phyloP scores from a whole-genome alignment of 148 eudicot genomes.

The Dysphania ambrosioides region DNA sequence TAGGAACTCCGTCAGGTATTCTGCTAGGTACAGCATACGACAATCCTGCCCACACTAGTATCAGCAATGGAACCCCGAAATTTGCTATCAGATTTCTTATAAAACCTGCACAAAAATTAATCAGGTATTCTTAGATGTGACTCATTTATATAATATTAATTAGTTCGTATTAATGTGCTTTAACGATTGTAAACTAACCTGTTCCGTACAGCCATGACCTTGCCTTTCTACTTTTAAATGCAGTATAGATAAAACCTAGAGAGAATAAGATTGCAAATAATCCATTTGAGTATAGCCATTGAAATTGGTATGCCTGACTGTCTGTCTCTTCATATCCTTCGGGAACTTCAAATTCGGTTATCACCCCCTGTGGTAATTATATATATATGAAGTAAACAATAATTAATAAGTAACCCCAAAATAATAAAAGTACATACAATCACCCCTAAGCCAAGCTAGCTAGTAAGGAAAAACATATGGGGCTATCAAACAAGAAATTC shows the following conservation, averaged over 20 bases:
- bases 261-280: slow-evolving; percentile 38
- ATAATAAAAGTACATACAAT: no score
- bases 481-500: no score
- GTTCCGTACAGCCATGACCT: slow-evolving; percentile 60
- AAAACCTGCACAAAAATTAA: slow-evolving; percentile 39
- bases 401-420: no score
- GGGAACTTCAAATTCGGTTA: slow-evolving; percentile 40
- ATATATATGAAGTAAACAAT: no score
- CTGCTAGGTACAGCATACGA: slow-evolving; percentile 48
- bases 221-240: slow-evolving; percentile 44
- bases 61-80: slow-evolving; percentile 72
- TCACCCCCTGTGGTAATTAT: slow-evolving; percentile 30
- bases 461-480: no score
- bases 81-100: slow-evolving; percentile 64
- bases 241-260: slow-evolving; percentile 38
- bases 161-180: background rate
- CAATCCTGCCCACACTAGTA: slow-evolving; percentile 58
- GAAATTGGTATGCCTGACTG: slow-evolving; percentile 30
- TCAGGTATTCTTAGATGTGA: background rate
- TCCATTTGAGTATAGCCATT: slow-evolving; percentile 50
- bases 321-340: slow-evolving; percentile 32
- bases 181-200: slow-evolving; percentile 39
- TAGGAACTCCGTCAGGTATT: slow-evolving; percentile 63
- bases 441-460: no score
- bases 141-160: no score